Base-by-base conservation (phyloP, 345 rosid genomes). In the Cardamine resedifolia region DNA sequence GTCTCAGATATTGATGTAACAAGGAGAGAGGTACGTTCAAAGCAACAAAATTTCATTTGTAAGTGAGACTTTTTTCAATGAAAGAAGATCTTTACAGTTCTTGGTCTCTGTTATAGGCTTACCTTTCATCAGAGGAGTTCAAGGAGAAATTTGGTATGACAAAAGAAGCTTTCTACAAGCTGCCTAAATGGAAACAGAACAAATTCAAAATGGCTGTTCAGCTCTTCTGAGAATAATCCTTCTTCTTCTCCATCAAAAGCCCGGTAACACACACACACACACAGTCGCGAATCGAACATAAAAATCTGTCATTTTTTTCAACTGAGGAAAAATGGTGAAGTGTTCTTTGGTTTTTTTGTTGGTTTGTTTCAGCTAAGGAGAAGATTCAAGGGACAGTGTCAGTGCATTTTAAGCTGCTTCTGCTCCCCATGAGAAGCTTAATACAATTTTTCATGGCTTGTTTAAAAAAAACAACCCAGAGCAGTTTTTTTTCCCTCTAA, bases 161-260 rank as follows among this genome's bases (percentile, higher is more conserved):
- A 23, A 96, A 87, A 72, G 86, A 81, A 73, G 96, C 85, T 30
- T 96, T 96, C 87, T 77, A 82, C 77, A 88, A 90, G 89, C 80
- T 92, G 77, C 92, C 99, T 0, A 96, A 92, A 80, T 96, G 99
- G 99, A 96, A 93, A 78, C 98, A 92, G 70, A 96, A 92, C 92
- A 96, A 96, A 83, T 94, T 86, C 76, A 96, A 96, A 75, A 92
- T 92, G 96, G 90, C 91, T 64, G 85, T 90, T 82, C 96, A 86
- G 16, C 87, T 96, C 81, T 96, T 96, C 79, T 96, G 80, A 86
- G 80, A 59, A 55, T 1, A 36, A 64, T 38, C 67, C 24, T 64
- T 36, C 41, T 10, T 53, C 70, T 64, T 41, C 76, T 64, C 62
- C 66, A 18, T 63, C 64, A 24, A 59, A 58, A 51, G 5, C 38